Evolutionary conservation across 2,329 filamentous ascomycete genomes (phyloP).

Genomic region (Helotiales sp.): DNA sequence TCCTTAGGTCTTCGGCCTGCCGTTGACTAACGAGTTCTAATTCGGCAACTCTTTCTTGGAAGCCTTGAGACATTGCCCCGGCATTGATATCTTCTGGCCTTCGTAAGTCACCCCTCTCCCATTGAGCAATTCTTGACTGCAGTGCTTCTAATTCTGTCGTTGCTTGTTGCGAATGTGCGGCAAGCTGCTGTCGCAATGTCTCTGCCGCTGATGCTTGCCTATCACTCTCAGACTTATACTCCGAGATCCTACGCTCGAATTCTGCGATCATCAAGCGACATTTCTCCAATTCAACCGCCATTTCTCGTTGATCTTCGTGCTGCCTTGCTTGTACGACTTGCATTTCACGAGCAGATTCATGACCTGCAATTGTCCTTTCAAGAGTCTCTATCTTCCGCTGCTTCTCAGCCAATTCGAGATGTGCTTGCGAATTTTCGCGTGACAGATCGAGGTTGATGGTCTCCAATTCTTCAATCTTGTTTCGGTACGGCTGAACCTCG

Average conservation of each 20-base stretch:
- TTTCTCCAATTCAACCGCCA: constrained; percentile 12
- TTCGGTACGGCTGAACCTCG: constrained; percentile 8
- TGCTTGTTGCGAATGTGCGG: constrained; percentile 17
- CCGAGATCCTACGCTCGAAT: constrained; percentile 18
- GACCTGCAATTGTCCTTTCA: constrained; percentile 18
- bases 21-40: constrained; percentile 21
- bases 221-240: constrained; percentile 20
- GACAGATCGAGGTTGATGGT: constrained; percentile 6
- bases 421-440: constrained; percentile 8
- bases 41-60: constrained; percentile 19
- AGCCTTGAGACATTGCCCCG: constrained; percentile 18
- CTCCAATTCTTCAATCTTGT: constrained; percentile 15
- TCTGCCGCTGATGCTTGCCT: constrained; percentile 19
- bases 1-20: constrained; percentile 20
- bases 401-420: constrained; percentile 16
- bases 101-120: constrained; percentile 14
- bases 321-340: constrained; percentile 14
- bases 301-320: not conserved
- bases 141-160: constrained; percentile 5
- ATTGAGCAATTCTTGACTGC: constrained; percentile 16
- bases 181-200: constrained; percentile 20
- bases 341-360: constrained; percentile 13
- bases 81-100: constrained; percentile 19
- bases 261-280: constrained; percentile 16
- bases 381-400: constrained; percentile 15